A percentile compares a stretch with the other conserved stretches of the same genome.
These are phyloP conservation scores for Leptographium flavum DNA, from an alignment of 2,329 filamentous ascomycete genomes.

Conservation along the genomic window DNA sequence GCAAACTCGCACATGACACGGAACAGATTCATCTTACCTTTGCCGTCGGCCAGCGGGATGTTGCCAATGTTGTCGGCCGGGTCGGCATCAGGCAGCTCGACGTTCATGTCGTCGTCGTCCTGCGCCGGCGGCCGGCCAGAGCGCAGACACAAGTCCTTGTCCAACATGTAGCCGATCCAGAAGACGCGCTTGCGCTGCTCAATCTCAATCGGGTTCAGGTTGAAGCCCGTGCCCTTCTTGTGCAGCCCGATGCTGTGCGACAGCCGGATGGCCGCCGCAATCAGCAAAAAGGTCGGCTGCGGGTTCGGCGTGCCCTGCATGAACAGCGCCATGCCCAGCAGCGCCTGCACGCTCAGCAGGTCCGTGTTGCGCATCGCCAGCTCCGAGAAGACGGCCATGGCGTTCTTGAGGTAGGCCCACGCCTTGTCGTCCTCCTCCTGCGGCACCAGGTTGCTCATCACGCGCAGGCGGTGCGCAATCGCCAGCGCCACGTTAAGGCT, in stretches of 20 bases:
- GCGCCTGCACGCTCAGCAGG: constrained; percentile 81
- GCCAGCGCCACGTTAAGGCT: constrained; percentile 87
- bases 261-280: constrained; percentile 78
- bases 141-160: constrained; percentile 47
- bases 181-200: constrained; percentile 66
- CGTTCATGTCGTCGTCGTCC: constrained; percentile 71
- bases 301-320: constrained; percentile 94
- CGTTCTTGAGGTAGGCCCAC: constrained; percentile 94
- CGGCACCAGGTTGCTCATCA: constrained; percentile 88
- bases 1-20: constrained; percentile 83
- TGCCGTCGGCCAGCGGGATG: constrained; percentile 77
- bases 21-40: constrained; percentile 90
- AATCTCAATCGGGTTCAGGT: constrained; percentile 82
- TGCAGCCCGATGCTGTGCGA: constrained; percentile 92
- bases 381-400: constrained; percentile 83
- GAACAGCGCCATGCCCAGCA: constrained; percentile 88
- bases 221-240: constrained; percentile 84
- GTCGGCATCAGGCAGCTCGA: constrained; percentile 82
- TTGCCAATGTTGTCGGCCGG: constrained; percentile 89
- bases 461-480: constrained; percentile 81
- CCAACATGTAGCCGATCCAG: constrained; percentile 52
- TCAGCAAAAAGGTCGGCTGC: constrained; percentile 81
- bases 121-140: constrained; percentile 46
- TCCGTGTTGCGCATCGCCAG: constrained; percentile 94
- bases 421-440: constrained; percentile 87